These are phyloP conservation scores for Solanum virginianum DNA, from an alignment of 257 asterid genomes.

Conservation along the genomic window DNA sequence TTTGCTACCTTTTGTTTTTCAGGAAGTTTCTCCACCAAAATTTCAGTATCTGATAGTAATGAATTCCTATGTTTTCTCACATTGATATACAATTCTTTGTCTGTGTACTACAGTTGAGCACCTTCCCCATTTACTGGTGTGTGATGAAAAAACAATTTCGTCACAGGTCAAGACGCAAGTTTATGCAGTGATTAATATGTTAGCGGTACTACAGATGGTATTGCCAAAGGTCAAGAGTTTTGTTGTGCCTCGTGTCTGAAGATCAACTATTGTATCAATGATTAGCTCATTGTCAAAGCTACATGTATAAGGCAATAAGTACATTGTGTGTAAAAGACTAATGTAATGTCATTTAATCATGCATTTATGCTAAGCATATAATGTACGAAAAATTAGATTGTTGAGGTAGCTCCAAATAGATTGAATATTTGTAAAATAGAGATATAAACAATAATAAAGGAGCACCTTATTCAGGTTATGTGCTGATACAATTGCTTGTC, in stretches of 20 bases:
- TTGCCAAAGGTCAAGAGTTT: neutral
- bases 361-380: neutral
- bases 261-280: neutral
- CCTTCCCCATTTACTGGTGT: conserved; percentile 67
- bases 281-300: neutral
- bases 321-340: neutral
- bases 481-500: neutral
- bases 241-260: neutral
- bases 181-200: conserved; percentile 32
- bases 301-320: neutral
- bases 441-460: neutral
- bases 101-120: conserved; percentile 52
- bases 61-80: neutral
- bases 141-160: conserved; percentile 58
- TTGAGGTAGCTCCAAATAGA: neutral
- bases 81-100: neutral
- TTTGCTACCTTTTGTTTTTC: neutral
- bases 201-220: neutral
- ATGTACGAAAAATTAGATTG: neutral
- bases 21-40: neutral
- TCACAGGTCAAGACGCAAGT: conserved; percentile 41
- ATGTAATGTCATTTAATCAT: neutral
- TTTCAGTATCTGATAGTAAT: neutral
- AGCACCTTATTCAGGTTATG: neutral
- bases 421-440: neutral